phyloP scores from a whole-genome alignment of 176 grass and related monocot species.

The Triticum dicoccoides region DNA sequence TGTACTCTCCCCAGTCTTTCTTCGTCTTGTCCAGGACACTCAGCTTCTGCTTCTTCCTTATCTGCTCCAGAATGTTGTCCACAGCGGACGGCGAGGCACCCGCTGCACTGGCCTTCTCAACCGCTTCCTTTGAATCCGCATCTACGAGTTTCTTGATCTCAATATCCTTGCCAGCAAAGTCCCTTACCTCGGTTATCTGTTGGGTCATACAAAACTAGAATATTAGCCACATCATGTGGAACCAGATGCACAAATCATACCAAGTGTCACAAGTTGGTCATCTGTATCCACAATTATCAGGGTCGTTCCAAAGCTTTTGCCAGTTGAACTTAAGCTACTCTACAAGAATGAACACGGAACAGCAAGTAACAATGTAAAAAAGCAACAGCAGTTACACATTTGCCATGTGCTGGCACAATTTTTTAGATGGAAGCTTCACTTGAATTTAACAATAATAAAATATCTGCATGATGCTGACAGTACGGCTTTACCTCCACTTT shows the following conservation, averaged over 20 bases:
- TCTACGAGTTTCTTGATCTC: constrained; percentile 92
- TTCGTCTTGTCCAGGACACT: constrained; percentile 98
- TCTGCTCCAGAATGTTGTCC: constrained; percentile 76
- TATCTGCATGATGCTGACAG: neutral
- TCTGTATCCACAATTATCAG: neutral
- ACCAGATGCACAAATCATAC: neutral
- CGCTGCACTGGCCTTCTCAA: constrained; percentile 66
- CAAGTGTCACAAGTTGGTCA: neutral
- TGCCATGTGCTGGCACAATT: neutral
- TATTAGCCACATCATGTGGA: constrained; percentile 2
- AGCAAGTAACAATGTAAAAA: neutral
- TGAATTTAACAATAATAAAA: neutral
- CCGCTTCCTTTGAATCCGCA: constrained; percentile 84
- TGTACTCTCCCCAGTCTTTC: constrained; percentile 98
- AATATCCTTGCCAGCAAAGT: constrained; percentile 92
- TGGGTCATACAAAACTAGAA: neutral
- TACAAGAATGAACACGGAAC: neutral
- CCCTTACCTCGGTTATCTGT: constrained; percentile 87
- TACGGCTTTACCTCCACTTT: constrained; percentile 74
- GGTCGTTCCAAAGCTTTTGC: neutral
- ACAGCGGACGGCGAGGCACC: constrained; percentile 51
- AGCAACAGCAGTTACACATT: neutral
- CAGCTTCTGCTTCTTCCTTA: constrained; percentile 95
- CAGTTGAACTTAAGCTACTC: neutral
- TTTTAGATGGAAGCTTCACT: neutral